Conservation (phyloP, 1,284 basidiomycete species). For the Ustilago esculenta region DNA sequence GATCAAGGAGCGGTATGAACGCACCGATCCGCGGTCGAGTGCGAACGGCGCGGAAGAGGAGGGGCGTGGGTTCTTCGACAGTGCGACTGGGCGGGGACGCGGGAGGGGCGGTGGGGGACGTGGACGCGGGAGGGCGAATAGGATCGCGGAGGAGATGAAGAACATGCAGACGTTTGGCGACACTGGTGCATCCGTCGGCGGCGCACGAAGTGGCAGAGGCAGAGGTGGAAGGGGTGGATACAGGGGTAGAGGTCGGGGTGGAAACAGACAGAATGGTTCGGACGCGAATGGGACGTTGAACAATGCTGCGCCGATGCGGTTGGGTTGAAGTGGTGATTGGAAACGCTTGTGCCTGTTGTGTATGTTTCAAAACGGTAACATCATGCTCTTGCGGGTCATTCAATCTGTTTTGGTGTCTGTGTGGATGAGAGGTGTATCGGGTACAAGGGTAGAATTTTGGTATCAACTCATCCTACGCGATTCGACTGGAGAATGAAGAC, state of each 20-base stretch:
- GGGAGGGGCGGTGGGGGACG: slow-evolving; percentile 41
- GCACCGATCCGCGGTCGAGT: background rate
- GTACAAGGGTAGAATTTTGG: too few species aligned
- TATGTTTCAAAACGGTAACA: too few species aligned
- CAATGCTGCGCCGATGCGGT: slow-evolving; percentile 30
- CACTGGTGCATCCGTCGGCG: slow-evolving; percentile 22
- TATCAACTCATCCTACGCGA: too few species aligned
- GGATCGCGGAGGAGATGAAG: slow-evolving; percentile 60
- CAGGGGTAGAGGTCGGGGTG: slow-evolving; percentile 18
- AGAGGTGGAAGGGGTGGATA: slow-evolving; percentile 22
- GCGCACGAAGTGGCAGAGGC: slow-evolving; percentile 7
- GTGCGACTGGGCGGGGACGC: slow-evolving; percentile 27
- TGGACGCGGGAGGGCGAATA: slow-evolving; percentile 44
- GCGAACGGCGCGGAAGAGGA: background rate
- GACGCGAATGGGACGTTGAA: slow-evolving; percentile 3
- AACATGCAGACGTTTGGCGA: slow-evolving; percentile 66
- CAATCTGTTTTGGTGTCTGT: too few species aligned
- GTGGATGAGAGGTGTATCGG: too few species aligned
- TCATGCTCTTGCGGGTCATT: too few species aligned
- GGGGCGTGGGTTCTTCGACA: slow-evolving; percentile 21
- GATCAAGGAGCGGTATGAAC: slow-evolving; percentile 61
- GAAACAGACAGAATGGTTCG: too few species aligned
- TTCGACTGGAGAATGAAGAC: too few species aligned
- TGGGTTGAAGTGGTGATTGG: slow-evolving; percentile 10
- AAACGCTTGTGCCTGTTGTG: too few species aligned